These are phyloP conservation scores for Suhomyces coccinellae DNA, from an alignment of 1,139 yeast species.

Conservation along the genomic window DNA sequence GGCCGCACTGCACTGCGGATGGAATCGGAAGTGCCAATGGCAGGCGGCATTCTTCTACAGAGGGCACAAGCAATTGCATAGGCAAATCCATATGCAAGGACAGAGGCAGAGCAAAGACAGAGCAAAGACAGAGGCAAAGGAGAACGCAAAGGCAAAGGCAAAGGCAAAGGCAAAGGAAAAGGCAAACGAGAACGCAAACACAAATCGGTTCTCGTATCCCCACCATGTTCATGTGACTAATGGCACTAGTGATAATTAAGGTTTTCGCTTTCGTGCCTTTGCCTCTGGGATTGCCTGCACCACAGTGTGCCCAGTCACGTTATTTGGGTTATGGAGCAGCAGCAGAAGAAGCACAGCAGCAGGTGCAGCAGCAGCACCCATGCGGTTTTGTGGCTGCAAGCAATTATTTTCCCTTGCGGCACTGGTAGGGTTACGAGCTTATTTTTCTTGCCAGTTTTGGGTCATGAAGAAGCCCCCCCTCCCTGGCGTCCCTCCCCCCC, in stretches of 20 bases:
- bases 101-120: background rate
- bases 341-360: background rate
- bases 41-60: too few species aligned
- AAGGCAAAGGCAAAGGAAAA: background rate
- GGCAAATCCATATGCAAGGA: background rate
- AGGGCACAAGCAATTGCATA: background rate
- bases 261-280: background rate
- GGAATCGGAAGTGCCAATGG: too few species aligned
- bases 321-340: background rate
- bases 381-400: background rate
- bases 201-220: constrained; percentile 1
- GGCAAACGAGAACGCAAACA: background rate
- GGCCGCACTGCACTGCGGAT: too few species aligned
- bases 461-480: background rate
- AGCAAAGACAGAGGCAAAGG: background rate
- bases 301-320: background rate
- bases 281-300: too few species aligned
- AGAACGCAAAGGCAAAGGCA: background rate
- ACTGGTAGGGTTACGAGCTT: background rate
- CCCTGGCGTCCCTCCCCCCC: too few species aligned
- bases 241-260: background rate
- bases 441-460: background rate
- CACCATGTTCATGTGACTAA: constrained; percentile 2
- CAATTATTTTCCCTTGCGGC: background rate
- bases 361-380: background rate